Base-by-base conservation (phyloP, 495 filamentous ascomycete genomes). In the Cudoniella acicularis region DNA sequence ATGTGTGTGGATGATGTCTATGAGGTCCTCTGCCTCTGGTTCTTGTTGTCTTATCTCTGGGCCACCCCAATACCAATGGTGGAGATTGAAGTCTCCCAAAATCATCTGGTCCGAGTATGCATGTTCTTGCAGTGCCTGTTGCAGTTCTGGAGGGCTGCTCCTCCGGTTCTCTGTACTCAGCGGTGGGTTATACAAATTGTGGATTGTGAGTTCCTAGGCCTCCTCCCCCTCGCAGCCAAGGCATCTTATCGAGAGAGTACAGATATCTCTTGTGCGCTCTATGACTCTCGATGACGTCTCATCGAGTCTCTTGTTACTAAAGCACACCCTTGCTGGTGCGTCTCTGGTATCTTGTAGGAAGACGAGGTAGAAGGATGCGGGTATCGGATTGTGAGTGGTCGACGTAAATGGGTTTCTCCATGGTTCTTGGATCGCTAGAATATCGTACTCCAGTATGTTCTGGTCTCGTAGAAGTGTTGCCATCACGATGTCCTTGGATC, bases 341-440 rank as follows among this genome's bases (percentile, higher is more conserved):
- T 36, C 30, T 36, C 30, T 36, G 13, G 6, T 36, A 13, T 36
- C 30, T 36, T 51, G n/a, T 16, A 24, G 55, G 46, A 49, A 57
- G 55, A 21, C 43, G 16, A 56, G 43, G n/a, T 62, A 40, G 47
- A 62, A 62, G 20, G 49, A 54, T 16, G 52, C 17, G 48, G 48
- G 6, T 10, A 53, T 52, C 52, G 51, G 59, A 27, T 65, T 50
- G 43, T 62, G 50, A 20, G 54, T 50, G 2, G 63, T 63, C 9
- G 60, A 47, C 43, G 56, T 64, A 43, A 66, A 62, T 21, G 61
- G 66, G 57, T 68, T 68, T 16, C 57, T 62, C 61, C 52, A 68
- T 53, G 57, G 64, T 45, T 68, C 60, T 49, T 68, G 55, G 27
- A 68, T 40, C 25, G 64, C 66, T 49, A 67, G 57, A 36, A 64